These are phyloP conservation scores for Ophiostoma angusticollis DNA, from an alignment of 2,329 filamentous ascomycete genomes.

Conservation along the genomic window DNA sequence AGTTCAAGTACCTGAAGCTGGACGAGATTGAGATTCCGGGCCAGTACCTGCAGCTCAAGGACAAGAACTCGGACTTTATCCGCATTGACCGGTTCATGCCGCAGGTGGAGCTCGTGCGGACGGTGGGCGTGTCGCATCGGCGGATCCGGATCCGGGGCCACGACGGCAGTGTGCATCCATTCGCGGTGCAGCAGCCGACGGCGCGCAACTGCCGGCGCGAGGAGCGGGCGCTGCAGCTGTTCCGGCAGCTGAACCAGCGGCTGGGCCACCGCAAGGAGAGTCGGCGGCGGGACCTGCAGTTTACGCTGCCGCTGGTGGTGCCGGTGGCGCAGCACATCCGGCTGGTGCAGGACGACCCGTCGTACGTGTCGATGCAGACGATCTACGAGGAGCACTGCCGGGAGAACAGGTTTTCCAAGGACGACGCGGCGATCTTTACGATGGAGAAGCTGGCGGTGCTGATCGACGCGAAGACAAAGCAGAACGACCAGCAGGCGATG, in stretches of 20 bases:
- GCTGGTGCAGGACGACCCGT: conserved; percentile 89
- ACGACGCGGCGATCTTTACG: conserved; percentile 87
- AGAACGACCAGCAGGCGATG: conserved; percentile 56
- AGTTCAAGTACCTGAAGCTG: conserved; percentile 95
- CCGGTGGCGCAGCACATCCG: conserved; percentile 89
- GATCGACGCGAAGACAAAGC: conserved; percentile 56
- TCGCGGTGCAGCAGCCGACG: conserved; percentile 91
- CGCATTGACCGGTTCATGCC: conserved; percentile 94
- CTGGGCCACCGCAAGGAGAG: conserved; percentile 90
- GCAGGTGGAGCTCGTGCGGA: conserved; percentile 83
- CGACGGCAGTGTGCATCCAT: conserved; percentile 92
- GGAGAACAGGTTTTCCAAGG: conserved; percentile 75
- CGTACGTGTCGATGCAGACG: conserved; percentile 85
- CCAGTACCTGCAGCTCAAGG: conserved; percentile 92
- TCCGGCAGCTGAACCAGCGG: conserved; percentile 92
- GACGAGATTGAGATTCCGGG: conserved; percentile 97
- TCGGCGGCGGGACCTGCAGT: conserved; percentile 82
- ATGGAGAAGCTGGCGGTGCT: conserved; percentile 85
- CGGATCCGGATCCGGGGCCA: conserved; percentile 92
- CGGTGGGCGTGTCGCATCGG: conserved; percentile 81
- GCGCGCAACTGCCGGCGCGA: conserved; percentile 85
- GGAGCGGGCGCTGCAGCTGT: conserved; percentile 88
- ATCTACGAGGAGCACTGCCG: conserved; percentile 96
- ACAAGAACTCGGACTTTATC: conserved; percentile 98
- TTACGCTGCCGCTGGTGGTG: conserved; percentile 91